phyloP scores from a whole-genome alignment of 2,329 filamentous ascomycete genomes.

The Aspergillus viridinutans region DNA sequence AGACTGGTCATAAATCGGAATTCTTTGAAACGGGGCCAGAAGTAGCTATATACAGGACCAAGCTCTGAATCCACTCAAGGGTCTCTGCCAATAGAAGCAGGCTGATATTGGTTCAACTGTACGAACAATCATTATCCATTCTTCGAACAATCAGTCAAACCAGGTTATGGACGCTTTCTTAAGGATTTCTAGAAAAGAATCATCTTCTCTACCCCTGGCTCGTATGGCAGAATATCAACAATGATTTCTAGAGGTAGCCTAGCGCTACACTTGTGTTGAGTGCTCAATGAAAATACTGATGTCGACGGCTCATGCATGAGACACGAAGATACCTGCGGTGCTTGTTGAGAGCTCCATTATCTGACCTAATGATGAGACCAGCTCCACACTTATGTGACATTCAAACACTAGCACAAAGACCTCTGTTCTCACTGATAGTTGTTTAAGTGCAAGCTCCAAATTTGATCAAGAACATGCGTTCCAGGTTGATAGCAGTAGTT shows the following conservation, averaged over 20 bases:
- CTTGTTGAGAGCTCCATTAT: no score
- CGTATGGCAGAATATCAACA: not conserved
- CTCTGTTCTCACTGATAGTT: not conserved
- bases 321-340: no score
- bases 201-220: not conserved
- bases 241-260: not conserved
- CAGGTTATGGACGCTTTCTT: not conserved
- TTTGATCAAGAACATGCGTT: not conserved
- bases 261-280: not conserved
- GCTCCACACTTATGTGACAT: no score
- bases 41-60: not conserved
- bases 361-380: no score
- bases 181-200: not conserved
- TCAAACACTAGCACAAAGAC: no score
- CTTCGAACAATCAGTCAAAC: not conserved
- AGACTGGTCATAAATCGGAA: not conserved
- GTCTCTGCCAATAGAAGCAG: not conserved
- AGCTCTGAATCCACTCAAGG: not conserved
- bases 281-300: no score
- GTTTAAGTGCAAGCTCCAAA: not conserved
- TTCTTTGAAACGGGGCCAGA: no score
- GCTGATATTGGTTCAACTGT: not conserved
- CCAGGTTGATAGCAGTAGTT: not conserved
- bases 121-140: not conserved
- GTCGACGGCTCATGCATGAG: no score